Base-by-base conservation (phyloP, 2,329 filamentous ascomycete genomes). In the Talaromyces sp. region DNA sequence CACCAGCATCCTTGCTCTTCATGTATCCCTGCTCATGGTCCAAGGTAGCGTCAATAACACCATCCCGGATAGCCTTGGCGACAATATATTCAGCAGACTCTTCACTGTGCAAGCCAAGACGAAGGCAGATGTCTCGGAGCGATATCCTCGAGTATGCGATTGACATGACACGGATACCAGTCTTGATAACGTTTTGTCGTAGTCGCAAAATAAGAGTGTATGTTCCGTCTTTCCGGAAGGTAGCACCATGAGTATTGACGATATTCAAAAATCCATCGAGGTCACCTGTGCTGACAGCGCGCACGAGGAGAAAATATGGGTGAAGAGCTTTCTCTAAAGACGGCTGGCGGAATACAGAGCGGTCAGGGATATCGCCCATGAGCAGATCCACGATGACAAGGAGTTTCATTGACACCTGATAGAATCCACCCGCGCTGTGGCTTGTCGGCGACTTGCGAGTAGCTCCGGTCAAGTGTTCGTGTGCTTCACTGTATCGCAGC, bases 61-160 rank as follows among this genome's bases (percentile, higher is more conserved):
- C 95, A 74, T 99, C 95, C 22, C 95, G 88, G 71, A 99, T 99
- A 1, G 95, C 95, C 84, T 99, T 99, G 69, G 95, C 95, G 41
- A 98, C 95, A 77, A 99, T 99, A 80, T 99, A 99, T 81, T 99
- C 95, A 11, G 95, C 95, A 49, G 92, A 97, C 83, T 99, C 95
- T 78, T 99, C 95, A 71, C 91, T 96, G 69, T 95, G 92, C 10
- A 99, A 84, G 61, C 96, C 93, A 60, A 99, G 85, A 57, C 95
- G 91, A 66, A 98, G 93, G 82, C 95, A 99, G 71, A 99, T 99
- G 76, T 99, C 95, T 66, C 95, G 90, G 64, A 99, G 86, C 1
- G 94, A 97, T 74, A 99, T 99, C 68, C 94, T 91, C 66, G 94
- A 97, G 83, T 99, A 99, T 22, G 93, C 97, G 69, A 99, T 84